phyloP scores from a whole-genome alignment of 2,329 filamentous ascomycete genomes.

The Rosellinia necatrix region DNA sequence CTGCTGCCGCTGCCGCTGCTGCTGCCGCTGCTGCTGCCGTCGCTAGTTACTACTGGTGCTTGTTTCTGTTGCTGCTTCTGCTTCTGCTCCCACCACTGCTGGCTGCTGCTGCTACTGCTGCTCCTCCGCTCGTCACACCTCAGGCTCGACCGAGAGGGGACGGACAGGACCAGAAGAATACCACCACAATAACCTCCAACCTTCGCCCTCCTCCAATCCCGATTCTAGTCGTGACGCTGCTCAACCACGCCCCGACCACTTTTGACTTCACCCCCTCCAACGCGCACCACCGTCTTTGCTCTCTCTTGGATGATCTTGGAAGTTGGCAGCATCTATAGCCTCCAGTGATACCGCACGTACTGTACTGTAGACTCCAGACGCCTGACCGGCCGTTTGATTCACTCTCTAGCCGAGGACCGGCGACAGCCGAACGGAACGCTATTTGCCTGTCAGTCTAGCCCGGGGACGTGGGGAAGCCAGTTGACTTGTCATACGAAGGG shows the following conservation, averaged over 20 bases:
- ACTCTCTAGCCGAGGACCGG: slow-evolving; percentile 36
- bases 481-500: slow-evolving; percentile 36
- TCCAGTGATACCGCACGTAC: slow-evolving; percentile 11
- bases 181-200: slow-evolving; percentile 12
- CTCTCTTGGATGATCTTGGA: slow-evolving; percentile 5
- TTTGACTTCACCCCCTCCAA: neutral
- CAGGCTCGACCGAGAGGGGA: slow-evolving; percentile 30
- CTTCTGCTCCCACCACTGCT: neutral
- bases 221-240: slow-evolving; percentile 14
- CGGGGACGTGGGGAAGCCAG: slow-evolving; percentile 39
- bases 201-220: slow-evolving; percentile 25
- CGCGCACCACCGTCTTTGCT: slow-evolving; percentile 1
- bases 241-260: neutral
- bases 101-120: slow-evolving; percentile 7
- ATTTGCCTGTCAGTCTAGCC: too few relatives aligned
- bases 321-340: slow-evolving; percentile 1
- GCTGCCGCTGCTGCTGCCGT: neutral
- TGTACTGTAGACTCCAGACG: slow-evolving; percentile 29
- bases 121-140: slow-evolving; percentile 25
- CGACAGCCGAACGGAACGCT: slow-evolving; percentile 39
- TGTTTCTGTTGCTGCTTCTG: slow-evolving; percentile 2
- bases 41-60: neutral
- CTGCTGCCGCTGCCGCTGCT: neutral
- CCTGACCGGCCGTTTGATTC: slow-evolving; percentile 26
- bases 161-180: slow-evolving; percentile 21